Evolutionary conservation across 78 protist genomes (phyloP).

Genomic region (Polysphondylium violaceum): DNA sequence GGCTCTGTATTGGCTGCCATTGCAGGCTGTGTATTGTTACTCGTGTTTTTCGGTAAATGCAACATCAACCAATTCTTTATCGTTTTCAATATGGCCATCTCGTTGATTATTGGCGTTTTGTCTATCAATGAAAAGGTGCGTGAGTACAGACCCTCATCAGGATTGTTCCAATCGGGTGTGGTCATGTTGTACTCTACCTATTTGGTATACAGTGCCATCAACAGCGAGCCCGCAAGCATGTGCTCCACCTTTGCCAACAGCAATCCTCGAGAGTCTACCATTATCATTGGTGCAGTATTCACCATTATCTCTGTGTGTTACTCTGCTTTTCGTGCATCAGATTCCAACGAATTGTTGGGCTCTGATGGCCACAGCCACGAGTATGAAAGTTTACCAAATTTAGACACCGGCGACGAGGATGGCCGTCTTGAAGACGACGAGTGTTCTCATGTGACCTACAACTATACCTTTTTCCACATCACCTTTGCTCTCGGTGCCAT

Average conservation of each 20-base stretch:
- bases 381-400: neutral
- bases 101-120: constrained; percentile 52
- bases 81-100: constrained; percentile 61
- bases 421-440: constrained; percentile 75
- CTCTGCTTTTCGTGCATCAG: constrained; percentile 76
- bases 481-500: constrained; percentile 87
- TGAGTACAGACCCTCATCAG: constrained; percentile 78
- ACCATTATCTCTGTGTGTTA: constrained; percentile 82
- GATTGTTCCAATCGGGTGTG: constrained; percentile 85
- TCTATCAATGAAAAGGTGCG: constrained; percentile 65
- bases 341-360: constrained; percentile 46
- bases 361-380: neutral
- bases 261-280: neutral
- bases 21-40: constrained; percentile 41
- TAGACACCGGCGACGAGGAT: neutral
- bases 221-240: constrained; percentile 63
- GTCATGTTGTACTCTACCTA: constrained; percentile 83
- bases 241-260: neutral
- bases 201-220: constrained; percentile 82
- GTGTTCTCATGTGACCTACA: constrained; percentile 71
- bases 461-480: constrained; percentile 87
- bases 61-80: constrained; percentile 79
- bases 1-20: constrained; percentile 13
- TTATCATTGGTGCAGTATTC: constrained; percentile 74
- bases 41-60: constrained; percentile 60